A percentile compares a stretch with the other conserved stretches of the same genome.
Conservation (phyloP, 164 flowering plant genomes). For the Echeveria elegans region DNA sequence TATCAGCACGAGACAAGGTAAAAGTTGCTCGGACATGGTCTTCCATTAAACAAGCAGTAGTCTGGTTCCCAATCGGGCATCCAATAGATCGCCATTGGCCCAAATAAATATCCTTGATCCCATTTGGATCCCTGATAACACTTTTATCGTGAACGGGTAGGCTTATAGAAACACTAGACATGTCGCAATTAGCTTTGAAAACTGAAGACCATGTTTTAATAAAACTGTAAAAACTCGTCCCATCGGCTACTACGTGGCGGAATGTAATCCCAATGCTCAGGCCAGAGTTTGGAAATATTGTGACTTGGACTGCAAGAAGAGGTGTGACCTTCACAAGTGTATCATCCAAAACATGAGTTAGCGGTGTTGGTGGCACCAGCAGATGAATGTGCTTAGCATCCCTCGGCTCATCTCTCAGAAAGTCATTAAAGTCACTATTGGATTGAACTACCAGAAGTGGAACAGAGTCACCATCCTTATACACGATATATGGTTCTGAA, state of each 20-base stretch:
- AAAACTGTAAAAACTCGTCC: conserved; percentile 18
- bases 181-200: too few species aligned
- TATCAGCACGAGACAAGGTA: too few species aligned
- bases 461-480: conserved; percentile 2
- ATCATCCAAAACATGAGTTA: background rate
- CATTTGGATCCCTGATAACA: conserved; percentile 12
- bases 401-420: background rate
- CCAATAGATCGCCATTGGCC: conserved; percentile 1
- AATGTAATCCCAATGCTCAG: conserved; percentile 16
- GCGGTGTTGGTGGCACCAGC: conserved; percentile 11
- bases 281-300: conserved; percentile 18
- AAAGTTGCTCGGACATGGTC: too few species aligned
- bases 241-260: conserved; percentile 24
- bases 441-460: conserved; percentile 12
- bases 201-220: conserved; percentile 36
- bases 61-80: too few species aligned
- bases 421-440: conserved; percentile 10
- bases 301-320: conserved; percentile 18
- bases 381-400: conserved; percentile 11
- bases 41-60: too few species aligned
- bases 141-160: conserved; percentile 12
- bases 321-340: conserved; percentile 8
- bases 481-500: conserved; percentile 10
- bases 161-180: background rate
- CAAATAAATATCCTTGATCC: conserved; percentile 7